A percentile compares a stretch with the other conserved stretches of the same genome.
phyloP scores from a whole-genome alignment of 2,329 filamentous ascomycete species.

The Venturia asperata region DNA sequence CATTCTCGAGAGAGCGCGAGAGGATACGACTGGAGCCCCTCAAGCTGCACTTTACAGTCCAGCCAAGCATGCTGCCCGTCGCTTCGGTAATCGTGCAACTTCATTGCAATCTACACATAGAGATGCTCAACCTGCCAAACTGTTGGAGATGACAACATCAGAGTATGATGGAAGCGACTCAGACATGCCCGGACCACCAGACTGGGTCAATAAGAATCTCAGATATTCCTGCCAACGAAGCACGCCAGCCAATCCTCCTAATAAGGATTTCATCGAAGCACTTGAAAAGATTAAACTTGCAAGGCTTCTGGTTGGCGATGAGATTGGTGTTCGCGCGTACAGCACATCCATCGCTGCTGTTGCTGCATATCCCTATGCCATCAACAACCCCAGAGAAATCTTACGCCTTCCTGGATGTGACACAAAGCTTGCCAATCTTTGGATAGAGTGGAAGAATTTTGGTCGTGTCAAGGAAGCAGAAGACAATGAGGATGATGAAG shows the following conservation, averaged over 20 bases:
- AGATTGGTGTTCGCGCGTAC: slow-evolving; percentile 78
- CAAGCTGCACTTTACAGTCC: slow-evolving; percentile 21
- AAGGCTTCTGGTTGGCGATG: slow-evolving; percentile 64
- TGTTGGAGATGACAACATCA: slow-evolving; percentile 50
- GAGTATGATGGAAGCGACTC: slow-evolving; percentile 55
- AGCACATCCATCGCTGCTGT: slow-evolving; percentile 78
- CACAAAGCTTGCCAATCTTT: slow-evolving; percentile 69
- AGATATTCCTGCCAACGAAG: slow-evolving; percentile 75
- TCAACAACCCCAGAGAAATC: slow-evolving; percentile 41
- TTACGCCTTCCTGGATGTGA: slow-evolving; percentile 68
- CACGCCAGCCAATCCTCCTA: slow-evolving; percentile 63
- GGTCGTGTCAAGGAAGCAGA: slow-evolving; percentile 57
- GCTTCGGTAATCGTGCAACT: slow-evolving; percentile 29
- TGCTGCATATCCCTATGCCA: slow-evolving; percentile 65
- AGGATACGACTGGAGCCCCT: slow-evolving; percentile 35
- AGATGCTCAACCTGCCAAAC: neutral
- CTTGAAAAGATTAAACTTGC: slow-evolving; percentile 67
- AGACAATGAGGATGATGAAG: slow-evolving; percentile 57
- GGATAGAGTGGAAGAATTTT: slow-evolving; percentile 62
- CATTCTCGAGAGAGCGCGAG: slow-evolving; percentile 50
- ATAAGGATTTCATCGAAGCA: slow-evolving; percentile 65
- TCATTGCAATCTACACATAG: neutral
- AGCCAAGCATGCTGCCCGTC: slow-evolving; percentile 25
- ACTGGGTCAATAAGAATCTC: slow-evolving; percentile 57
- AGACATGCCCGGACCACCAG: slow-evolving; percentile 58